Evolutionary conservation across 1,284 basidiomycete genomes (phyloP).

Genomic region (Coniophora puteana): DNA sequence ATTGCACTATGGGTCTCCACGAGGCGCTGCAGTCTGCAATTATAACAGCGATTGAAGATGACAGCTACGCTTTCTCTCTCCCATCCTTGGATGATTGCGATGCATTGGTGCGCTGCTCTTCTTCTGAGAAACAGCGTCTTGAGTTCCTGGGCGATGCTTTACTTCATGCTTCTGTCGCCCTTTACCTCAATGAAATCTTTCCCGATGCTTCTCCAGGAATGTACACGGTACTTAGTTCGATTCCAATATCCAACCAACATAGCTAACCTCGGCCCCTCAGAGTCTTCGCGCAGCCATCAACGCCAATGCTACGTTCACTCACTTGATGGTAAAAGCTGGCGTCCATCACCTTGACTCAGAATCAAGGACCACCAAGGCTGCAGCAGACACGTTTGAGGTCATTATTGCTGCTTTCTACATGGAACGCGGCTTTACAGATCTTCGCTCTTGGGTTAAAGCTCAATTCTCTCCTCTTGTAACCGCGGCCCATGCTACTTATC

Average conservation of each 20-base stretch:
- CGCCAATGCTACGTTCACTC: constrained; percentile 26
- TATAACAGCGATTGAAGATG: constrained; percentile 24
- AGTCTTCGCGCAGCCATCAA: constrained; percentile 27
- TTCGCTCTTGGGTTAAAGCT: constrained; percentile 25
- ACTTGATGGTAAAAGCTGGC: constrained; percentile 26
- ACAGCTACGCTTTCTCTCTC: constrained; percentile 22
- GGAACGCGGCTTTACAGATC: constrained; percentile 24
- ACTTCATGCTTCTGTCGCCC: constrained; percentile 27
- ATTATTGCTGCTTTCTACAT: constrained; percentile 27
- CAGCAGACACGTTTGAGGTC: constrained; percentile 27
- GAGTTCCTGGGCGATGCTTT: constrained; percentile 28
- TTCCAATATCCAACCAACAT: constrained; percentile 9
- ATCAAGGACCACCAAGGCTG: constrained; percentile 20
- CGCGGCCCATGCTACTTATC: constrained; percentile 20
- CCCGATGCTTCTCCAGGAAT: constrained; percentile 24
- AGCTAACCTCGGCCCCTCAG: constrained; percentile 5
- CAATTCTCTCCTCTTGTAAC: constrained; percentile 23
- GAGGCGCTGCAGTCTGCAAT: constrained; percentile 19
- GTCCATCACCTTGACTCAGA: constrained; percentile 20
- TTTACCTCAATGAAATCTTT: constrained; percentile 24
- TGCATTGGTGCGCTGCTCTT: constrained; percentile 22
- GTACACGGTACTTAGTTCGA: constrained; percentile 18
- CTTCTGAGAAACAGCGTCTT: constrained; percentile 24
- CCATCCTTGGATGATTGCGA: constrained; percentile 28
- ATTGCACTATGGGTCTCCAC: constrained; percentile 9